Evolutionary conservation across 257 asterid species (phyloP).

Genomic region (Salvia splendens): DNA sequence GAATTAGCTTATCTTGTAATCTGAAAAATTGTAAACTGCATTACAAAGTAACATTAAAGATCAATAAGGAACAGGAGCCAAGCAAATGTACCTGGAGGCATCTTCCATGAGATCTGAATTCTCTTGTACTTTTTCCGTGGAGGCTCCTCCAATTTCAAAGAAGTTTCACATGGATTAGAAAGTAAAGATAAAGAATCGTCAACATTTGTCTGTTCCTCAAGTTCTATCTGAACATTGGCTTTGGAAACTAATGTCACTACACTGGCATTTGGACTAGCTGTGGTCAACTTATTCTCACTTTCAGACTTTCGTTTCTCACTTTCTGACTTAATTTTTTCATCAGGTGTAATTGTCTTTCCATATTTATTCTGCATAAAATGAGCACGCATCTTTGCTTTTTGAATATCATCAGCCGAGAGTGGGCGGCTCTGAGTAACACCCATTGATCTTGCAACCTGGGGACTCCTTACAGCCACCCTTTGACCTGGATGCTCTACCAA

Average conservation of each 20-base stretch:
- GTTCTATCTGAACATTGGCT: conserved; percentile 34
- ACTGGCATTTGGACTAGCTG: conserved; percentile 41
- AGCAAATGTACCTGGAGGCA: conserved; percentile 76
- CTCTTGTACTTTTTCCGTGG: conserved; percentile 66
- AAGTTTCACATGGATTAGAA: conserved; percentile 43
- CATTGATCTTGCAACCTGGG: conserved; percentile 63
- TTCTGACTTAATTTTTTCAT: conserved; percentile 52
- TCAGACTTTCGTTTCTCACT: conserved; percentile 43
- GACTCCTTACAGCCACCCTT: conserved; percentile 57
- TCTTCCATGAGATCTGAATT: conserved; percentile 68
- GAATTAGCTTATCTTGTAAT: conserved; percentile 8
- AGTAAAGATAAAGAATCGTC: conserved; percentile 35
- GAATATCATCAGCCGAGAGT: conserved; percentile 99
- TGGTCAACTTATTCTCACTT: conserved; percentile 11
- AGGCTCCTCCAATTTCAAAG: conserved; percentile 58
- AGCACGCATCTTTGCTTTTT: conserved; percentile 96
- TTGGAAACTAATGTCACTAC: conserved; percentile 38
- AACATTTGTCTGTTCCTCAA: conserved; percentile 42
- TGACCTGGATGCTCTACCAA: conserved; percentile 93
- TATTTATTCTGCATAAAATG: conserved; percentile 77
- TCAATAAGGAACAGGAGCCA: conserved; percentile 25
- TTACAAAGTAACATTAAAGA: conserved; percentile 12
- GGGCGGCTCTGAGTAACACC: conserved; percentile 80
- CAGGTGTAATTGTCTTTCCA: conserved; percentile 53
- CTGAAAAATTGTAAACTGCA: conserved; percentile 19